Evolutionary conservation across 1,139 yeast genomes (phyloP).

Genomic region (Suhomyces taliae): DNA sequence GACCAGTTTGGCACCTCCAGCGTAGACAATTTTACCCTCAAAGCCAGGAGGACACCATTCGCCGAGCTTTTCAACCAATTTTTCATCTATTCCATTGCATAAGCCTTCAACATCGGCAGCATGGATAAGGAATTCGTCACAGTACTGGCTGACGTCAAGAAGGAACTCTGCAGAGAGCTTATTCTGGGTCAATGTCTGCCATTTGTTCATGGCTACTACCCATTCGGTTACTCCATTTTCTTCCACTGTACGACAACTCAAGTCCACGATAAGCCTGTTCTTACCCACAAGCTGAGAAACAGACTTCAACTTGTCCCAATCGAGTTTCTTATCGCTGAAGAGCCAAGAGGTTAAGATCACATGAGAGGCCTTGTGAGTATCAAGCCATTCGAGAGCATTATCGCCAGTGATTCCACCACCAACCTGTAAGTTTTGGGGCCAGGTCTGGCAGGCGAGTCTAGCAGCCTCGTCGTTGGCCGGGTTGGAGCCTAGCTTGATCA

Average conservation of each 20-base stretch:
- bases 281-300: conserved; percentile 59
- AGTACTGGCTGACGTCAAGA: conserved; percentile 54
- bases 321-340: conserved; percentile 63
- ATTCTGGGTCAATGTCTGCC: conserved; percentile 85
- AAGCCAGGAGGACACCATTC: conserved; percentile 68
- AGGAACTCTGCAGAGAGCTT: conserved; percentile 57
- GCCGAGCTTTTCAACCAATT: conserved; percentile 67
- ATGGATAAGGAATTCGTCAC: conserved; percentile 86
- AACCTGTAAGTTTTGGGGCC: conserved; percentile 77
- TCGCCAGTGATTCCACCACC: conserved; percentile 87
- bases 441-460: conserved; percentile 62
- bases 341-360: conserved; percentile 93
- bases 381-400: conserved; percentile 78
- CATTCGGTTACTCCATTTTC: conserved; percentile 43
- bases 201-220: conserved; percentile 95
- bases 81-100: conserved; percentile 86
- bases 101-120: conserved; percentile 99
- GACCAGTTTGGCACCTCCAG: conserved; percentile 89
- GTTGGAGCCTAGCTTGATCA: conserved; percentile 80
- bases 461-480: conserved; percentile 85
- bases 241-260: conserved; percentile 70
- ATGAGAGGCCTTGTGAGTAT: conserved; percentile 63
- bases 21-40: conserved; percentile 79
- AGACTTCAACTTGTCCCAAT: conserved; percentile 50
- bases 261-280: conserved; percentile 76